Evolutionary conservation across 2,329 filamentous ascomycete species (phyloP).

Genomic region (Metarhizium humberi): DNA sequence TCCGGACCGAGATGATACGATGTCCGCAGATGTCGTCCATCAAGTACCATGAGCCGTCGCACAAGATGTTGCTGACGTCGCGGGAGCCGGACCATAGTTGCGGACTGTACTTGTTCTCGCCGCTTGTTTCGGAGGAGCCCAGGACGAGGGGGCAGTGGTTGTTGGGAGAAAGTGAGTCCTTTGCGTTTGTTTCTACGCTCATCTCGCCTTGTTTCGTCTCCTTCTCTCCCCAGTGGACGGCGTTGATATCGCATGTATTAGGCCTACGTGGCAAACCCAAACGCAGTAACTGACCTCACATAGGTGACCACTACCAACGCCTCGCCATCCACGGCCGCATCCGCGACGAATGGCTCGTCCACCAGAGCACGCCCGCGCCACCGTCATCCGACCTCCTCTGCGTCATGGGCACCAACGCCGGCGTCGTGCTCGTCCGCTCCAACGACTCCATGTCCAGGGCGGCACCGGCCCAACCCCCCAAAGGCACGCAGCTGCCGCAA

Average conservation of each 20-base stretch:
- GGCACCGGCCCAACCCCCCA: conserved; percentile 14
- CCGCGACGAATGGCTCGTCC: conserved; percentile 23
- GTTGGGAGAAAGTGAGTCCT: conserved; percentile 24
- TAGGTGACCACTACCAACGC: conserved; percentile 24
- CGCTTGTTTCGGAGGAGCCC: conserved; percentile 17
- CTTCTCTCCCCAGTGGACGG: no score
- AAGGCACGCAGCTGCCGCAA: conserved; percentile 11
- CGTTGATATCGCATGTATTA: no score
- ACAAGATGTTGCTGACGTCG: conserved; percentile 34
- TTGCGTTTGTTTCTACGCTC: not conserved
- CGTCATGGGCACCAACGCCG: conserved; percentile 37
- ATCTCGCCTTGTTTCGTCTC: not conserved
- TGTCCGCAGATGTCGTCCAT: conserved; percentile 35
- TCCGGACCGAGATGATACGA: conserved; percentile 27
- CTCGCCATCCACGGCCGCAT: conserved; percentile 18
- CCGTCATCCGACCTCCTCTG: conserved; percentile 30
- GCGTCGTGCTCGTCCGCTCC: conserved; percentile 30
- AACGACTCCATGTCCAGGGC: conserved; percentile 25
- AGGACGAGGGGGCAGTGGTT: conserved; percentile 27
- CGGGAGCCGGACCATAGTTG: conserved; percentile 20
- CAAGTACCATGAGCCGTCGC: conserved; percentile 33
- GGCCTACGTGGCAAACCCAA: no score
- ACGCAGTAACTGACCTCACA: not conserved
- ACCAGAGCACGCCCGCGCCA: conserved; percentile 33
- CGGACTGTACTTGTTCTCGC: conserved; percentile 29